Evolutionary conservation across 441 rosid species (phyloP).

Genomic region (Kokia cookei): DNA sequence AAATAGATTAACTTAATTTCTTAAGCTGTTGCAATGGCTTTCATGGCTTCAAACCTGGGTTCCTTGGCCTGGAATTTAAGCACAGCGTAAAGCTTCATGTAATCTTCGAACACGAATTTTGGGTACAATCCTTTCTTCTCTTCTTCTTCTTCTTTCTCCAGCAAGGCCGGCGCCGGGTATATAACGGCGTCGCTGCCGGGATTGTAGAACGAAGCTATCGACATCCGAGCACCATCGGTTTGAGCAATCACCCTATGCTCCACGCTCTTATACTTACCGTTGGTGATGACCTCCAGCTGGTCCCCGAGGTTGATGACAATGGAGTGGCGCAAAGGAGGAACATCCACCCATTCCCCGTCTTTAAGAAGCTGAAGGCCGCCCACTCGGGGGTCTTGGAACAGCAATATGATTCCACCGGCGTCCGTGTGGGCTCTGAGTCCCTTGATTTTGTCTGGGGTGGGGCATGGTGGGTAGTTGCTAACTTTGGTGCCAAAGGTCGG

Average conservation of each 20-base stretch:
- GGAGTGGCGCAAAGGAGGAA: conserved; percentile 87
- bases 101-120: conserved; percentile 77
- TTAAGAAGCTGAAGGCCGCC: conserved; percentile 96
- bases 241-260: conserved; percentile 81
- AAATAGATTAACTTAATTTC: neutral
- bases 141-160: conserved; percentile 30
- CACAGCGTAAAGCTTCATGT: conserved; percentile 74
- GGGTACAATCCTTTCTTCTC: conserved; percentile 44
- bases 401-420: conserved; percentile 81
- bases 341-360: conserved; percentile 78
- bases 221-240: conserved; percentile 73
- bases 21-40: conserved; percentile 50
- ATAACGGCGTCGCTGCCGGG: conserved; percentile 84
- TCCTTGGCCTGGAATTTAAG: conserved; percentile 85
- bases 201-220: conserved; percentile 88
- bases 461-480: conserved; percentile 89
- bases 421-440: conserved; percentile 94
- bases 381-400: conserved; percentile 79
- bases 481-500: conserved; percentile 90
- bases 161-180: conserved; percentile 62
- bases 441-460: conserved; percentile 76
- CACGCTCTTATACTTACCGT: conserved; percentile 87
- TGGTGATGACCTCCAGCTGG: conserved; percentile 89
- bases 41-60: conserved; percentile 91
- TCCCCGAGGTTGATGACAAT: conserved; percentile 90